A percentile compares a stretch with the other conserved stretches of the same genome.
phyloP scores from a whole-genome alignment of 768 basidiomycete species.

The Russula emetica region DNA sequence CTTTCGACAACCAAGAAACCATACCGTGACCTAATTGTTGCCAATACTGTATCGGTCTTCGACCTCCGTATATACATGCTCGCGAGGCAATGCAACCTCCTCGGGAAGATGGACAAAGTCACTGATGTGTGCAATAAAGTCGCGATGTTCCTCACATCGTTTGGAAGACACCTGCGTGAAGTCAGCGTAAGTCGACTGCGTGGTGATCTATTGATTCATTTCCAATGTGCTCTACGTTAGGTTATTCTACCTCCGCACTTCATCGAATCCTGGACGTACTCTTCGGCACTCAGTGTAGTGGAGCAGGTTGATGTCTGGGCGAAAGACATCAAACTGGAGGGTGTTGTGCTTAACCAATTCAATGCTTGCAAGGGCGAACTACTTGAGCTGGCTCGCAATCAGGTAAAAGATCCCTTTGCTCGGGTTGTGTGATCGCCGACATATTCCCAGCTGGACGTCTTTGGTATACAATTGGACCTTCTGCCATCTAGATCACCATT shows the following conservation, averaged over 20 bases:
- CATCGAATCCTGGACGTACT: constrained; percentile 91
- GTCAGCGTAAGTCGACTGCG: constrained; percentile 51
- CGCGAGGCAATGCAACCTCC: constrained; percentile 73
- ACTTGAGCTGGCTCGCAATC: constrained; percentile 79
- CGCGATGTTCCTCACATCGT: constrained; percentile 66
- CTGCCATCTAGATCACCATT: constrained; percentile 75
- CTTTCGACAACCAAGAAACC: constrained; percentile 77
- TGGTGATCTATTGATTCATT: constrained; percentile 11
- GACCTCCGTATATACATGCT: constrained; percentile 92
- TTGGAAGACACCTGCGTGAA: constrained; percentile 71
- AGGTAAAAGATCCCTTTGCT: constrained; percentile 41
- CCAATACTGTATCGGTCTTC: constrained; percentile 88
- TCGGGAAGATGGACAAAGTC: constrained; percentile 64
- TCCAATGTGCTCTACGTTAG: constrained; percentile 34
- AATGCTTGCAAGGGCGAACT: constrained; percentile 85
- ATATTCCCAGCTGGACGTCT: constrained; percentile 64
- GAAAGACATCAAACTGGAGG: constrained; percentile 45
- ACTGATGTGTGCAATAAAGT: constrained; percentile 70
- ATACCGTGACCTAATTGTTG: constrained; percentile 83
- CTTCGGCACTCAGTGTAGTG: constrained; percentile 78
- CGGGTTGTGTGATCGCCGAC: constrained; percentile 11
- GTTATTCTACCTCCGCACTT: constrained; percentile 60
- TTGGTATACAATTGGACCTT: constrained; percentile 71
- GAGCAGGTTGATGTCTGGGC: constrained; percentile 77
- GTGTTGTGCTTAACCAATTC: constrained; percentile 46